Evolutionary conservation across 352 stramenopile species (phyloP), one percentile per base, ranked within the genome.

Genomic region (Pythium sukuiense): DNA sequence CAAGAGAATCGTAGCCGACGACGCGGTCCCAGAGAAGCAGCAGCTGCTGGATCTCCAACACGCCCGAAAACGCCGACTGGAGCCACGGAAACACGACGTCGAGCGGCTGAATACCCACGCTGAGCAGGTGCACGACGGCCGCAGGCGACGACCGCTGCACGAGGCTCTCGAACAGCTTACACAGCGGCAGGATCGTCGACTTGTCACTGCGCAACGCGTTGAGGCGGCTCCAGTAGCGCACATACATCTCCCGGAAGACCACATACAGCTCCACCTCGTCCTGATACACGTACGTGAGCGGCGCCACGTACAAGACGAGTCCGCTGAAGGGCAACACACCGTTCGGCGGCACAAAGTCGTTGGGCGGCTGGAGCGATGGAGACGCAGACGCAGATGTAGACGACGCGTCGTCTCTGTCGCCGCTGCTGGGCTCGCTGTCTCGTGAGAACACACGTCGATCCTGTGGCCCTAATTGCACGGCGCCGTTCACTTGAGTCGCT

Each of bases 51-150:
- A 92, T 87, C 62, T 92, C 80, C 6, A 94, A 71, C 32, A 92
- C 68, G n/a, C 82, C 78, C 0, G 85, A 92, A 59, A 94, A 92
- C 20, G 80, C 85, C 55, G 73, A 73, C 53, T 94, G 85, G 55
- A 94, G 88, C 85, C 85, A 94, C 20, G 82, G 80, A 59, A 94
- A 94, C 20, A 78, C 85, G 45, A 94, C 80, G 53, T 87, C 79
- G 35, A 94, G 67, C 16, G 85, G 85, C 63, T 72, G 65, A 37
- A 94, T 63, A 26, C 78, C 79, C 29, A 83, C 69, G 67, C 79
- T 84, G 53, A 87, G 58, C 26, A 91, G 74, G 58, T 91, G 83
- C 52, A 89, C 83, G n/a, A 88, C 72, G 2, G 71, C 70, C 26
- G 72, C 64, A 16, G 82, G 71, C 20, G 73, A 80, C n/a, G 77